Percentiles rank a stretch among this genome's conserved stretches.
Conservation (phyloP, 2,329 filamentous ascomycete species). For the Hypoxylon sp. region DNA sequence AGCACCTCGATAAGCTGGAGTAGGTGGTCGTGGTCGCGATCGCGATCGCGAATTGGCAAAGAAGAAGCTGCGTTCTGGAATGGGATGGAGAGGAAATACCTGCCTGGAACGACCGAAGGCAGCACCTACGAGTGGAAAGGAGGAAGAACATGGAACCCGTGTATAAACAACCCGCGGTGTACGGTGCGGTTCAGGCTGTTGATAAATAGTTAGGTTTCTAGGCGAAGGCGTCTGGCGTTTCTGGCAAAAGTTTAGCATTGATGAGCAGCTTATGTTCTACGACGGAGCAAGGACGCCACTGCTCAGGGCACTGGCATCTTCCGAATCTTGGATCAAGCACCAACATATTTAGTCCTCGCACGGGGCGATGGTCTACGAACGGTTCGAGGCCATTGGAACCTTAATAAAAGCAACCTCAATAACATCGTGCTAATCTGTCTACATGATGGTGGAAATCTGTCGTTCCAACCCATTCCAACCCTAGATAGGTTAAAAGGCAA, state of each 20-base stretch:
- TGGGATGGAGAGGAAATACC: not conserved
- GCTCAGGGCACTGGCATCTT: not conserved
- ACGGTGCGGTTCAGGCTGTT: too few species aligned
- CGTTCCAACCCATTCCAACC: not conserved
- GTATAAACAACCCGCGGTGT: too few species aligned
- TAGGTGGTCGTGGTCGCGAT: too few species aligned
- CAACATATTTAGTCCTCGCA: not conserved
- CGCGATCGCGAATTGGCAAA: too few species aligned
- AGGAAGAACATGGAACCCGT: slow-evolving; percentile 1
- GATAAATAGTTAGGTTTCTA: too few species aligned
- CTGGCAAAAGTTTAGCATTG: slow-evolving; percentile 6
- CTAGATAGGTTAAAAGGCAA: not conserved
- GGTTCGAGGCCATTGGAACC: not conserved
- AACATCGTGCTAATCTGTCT: not conserved
- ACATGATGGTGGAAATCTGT: not conserved
- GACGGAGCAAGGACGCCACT: slow-evolving; percentile 1
- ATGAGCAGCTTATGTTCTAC: slow-evolving; percentile 5
- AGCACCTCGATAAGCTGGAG: slow-evolving; percentile 96
- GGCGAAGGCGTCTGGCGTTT: slow-evolving; percentile 37
- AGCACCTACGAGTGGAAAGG: too few species aligned
- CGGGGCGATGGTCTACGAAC: not conserved
- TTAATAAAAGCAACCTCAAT: slow-evolving; percentile 5
- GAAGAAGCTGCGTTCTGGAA: too few species aligned
- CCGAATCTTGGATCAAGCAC: not conserved
- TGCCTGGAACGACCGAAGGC: not conserved